These are phyloP conservation scores for Cladosporium cucumerinum DNA, from an alignment of 2,329 filamentous ascomycete genomes.

Conservation along the genomic window DNA sequence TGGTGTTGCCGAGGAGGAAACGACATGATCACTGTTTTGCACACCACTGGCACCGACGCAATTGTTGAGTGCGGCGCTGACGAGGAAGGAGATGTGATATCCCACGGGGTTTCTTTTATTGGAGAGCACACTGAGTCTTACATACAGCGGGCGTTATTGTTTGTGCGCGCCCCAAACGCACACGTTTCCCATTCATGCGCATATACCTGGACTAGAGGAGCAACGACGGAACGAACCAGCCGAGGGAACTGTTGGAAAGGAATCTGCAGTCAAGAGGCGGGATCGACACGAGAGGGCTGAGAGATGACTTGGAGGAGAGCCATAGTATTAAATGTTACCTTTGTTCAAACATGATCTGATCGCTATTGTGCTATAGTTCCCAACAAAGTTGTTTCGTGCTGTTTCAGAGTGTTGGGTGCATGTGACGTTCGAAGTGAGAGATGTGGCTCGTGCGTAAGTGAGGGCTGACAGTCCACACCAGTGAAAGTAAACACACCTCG, in stretches of 20 bases:
- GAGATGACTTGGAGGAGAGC: neutral
- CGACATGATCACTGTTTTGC: neutral
- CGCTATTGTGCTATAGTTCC: neutral
- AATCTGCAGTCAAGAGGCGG: neutral
- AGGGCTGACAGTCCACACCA: neutral
- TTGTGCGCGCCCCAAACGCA: neutral
- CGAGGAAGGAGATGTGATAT: neutral
- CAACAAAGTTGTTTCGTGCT: neutral
- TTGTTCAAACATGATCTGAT: neutral
- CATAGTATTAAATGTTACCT: neutral
- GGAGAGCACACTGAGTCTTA: neutral
- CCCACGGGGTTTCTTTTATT: neutral
- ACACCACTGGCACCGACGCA: neutral
- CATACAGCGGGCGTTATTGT: neutral
- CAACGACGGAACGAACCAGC: neutral
- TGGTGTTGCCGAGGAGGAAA: too few species aligned
- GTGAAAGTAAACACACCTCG: neutral
- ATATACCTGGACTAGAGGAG: neutral
- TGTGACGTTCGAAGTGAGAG: neutral
- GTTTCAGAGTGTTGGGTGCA: neutral
- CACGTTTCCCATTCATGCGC: neutral
- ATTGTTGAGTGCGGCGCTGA: neutral
- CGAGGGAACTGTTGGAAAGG: neutral
- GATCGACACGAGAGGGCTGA: neutral
- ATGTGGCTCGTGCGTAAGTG: neutral